phyloP scores from a whole-genome alignment of 2,329 filamentous ascomycete species.

The Hypoxylon sp. region DNA sequence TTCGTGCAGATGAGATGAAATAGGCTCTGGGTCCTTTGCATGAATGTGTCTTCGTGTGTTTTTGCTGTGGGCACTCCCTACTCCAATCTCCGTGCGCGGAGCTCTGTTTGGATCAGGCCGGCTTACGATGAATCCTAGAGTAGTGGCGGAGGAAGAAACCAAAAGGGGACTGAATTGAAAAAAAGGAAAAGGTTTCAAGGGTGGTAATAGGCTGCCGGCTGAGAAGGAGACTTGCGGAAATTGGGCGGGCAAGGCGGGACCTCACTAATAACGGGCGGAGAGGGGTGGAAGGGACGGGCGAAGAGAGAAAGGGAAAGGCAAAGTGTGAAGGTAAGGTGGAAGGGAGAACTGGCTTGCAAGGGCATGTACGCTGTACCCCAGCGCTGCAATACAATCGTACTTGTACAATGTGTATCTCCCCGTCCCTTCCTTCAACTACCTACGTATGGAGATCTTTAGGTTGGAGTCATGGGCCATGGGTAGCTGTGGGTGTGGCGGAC shows the following conservation, averaged over 20 bases:
- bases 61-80: constrained; percentile 14
- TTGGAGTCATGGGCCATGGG: no score
- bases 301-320: constrained; percentile 9
- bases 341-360: background rate
- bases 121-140: constrained; percentile 23
- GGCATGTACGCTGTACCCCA: constrained; percentile 15
- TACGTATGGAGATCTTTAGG: no score
- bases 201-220: constrained; percentile 30
- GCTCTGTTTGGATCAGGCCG: constrained; percentile 21
- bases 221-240: constrained; percentile 36
- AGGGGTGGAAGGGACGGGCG: constrained; percentile 36
- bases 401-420: constrained; percentile 7
- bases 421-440: background rate
- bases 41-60: constrained; percentile 19
- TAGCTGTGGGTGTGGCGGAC: constrained; percentile 27
- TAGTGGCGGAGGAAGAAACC: constrained; percentile 43
- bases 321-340: background rate
- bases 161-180: constrained; percentile 40
- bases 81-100: constrained; percentile 26
- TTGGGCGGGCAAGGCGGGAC: constrained; percentile 44
- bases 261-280: constrained; percentile 37
- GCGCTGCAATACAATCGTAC: constrained; percentile 8
- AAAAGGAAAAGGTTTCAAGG: constrained; percentile 26
- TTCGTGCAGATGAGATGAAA: constrained; percentile 36
- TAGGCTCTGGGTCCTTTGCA: constrained; percentile 33